These are phyloP conservation scores for Boletellus deceptivus DNA, from an alignment of 1,284 basidiomycete genomes.

Conservation along the genomic window DNA sequence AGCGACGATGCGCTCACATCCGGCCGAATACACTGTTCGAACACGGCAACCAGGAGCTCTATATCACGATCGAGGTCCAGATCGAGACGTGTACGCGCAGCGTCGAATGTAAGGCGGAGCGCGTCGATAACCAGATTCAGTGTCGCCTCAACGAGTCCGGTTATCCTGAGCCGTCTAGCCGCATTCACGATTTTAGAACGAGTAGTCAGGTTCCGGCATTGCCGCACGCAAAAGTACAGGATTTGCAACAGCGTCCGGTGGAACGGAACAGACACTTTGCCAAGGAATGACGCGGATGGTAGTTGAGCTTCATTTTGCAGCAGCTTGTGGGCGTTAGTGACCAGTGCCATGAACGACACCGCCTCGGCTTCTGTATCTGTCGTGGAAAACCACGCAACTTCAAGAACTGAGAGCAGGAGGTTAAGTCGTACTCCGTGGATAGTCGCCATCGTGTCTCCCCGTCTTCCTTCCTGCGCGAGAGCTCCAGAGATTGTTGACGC, in stretches of 20 bases:
- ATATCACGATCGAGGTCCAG: conserved; percentile 75
- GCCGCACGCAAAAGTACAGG: conserved; percentile 72
- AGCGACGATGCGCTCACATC: conserved; percentile 65
- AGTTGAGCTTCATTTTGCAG: conserved; percentile 74
- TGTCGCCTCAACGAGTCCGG: conserved; percentile 59
- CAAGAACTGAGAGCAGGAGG: conserved; percentile 73
- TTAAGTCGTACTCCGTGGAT: conserved; percentile 77
- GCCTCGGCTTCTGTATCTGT: conserved; percentile 56
- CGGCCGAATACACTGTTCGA: conserved; percentile 71
- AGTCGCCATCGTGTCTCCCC: conserved; percentile 82
- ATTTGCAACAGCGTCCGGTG: conserved; percentile 81
- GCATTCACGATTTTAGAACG: conserved; percentile 54
- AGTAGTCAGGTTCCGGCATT: conserved; percentile 51
- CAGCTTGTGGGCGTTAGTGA: conserved; percentile 62
- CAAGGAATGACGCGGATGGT: conserved; percentile 73
- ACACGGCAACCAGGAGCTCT: conserved; percentile 77
- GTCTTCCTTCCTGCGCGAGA: conserved; percentile 68
- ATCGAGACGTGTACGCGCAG: conserved; percentile 56
- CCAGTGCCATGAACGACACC: conserved; percentile 59
- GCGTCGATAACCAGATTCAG: conserved; percentile 68
- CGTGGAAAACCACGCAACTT: conserved; percentile 74
- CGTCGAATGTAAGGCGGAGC: conserved; percentile 66
- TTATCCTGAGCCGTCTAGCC: conserved; percentile 58
- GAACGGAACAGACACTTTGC: conserved; percentile 65
- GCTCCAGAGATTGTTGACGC: conserved; percentile 63